These are phyloP conservation scores for Arthrinium puccinioides DNA, from an alignment of 2,329 filamentous ascomycete genomes.

Conservation along the genomic window DNA sequence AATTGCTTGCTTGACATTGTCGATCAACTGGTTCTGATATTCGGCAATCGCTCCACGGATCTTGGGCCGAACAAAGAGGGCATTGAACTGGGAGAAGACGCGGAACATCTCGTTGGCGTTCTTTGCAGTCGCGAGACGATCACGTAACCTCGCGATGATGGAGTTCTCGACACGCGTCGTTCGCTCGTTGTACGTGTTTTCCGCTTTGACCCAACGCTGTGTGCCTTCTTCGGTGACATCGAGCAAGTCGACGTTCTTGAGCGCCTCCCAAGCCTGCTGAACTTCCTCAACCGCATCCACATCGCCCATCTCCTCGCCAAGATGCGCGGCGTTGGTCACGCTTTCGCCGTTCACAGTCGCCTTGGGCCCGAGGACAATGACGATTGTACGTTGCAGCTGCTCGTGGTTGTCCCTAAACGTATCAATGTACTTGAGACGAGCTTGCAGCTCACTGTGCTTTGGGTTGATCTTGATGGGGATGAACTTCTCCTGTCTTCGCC, in stretches of 20 bases:
- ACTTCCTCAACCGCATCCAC: constrained; percentile 97
- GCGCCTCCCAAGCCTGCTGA: constrained; percentile 82
- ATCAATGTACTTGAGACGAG: constrained; percentile 84
- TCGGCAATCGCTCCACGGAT: constrained; percentile 96
- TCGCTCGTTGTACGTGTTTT: constrained; percentile 94
- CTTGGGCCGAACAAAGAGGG: constrained; percentile 96
- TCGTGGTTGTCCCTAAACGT: constrained; percentile 97
- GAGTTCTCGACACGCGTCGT: constrained; percentile 97
- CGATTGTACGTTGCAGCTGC: constrained; percentile 90
- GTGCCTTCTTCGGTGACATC: constrained; percentile 89
- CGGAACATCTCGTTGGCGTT: constrained; percentile 99
- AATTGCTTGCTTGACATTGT: constrained; percentile 96
- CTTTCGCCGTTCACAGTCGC: constrained; percentile 47
- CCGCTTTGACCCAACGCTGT: constrained; percentile 84
- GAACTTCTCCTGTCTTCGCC: constrained; percentile 92
- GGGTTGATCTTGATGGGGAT: constrained; percentile 95
- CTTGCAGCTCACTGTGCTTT: constrained; percentile 81
- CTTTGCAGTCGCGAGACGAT: constrained; percentile 90
- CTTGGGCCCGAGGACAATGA: constrained; percentile 86
- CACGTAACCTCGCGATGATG: constrained; percentile 88
- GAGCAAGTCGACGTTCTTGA: constrained; percentile 91
- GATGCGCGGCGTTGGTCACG: constrained; percentile 52
- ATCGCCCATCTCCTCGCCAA: constrained; percentile 92
- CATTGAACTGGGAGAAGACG: constrained; percentile 99
- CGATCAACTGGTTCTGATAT: constrained; percentile 96